Evolutionary conservation across 2,329 filamentous ascomycete species (phyloP).

Genomic region (Cercospora sp.): DNA sequence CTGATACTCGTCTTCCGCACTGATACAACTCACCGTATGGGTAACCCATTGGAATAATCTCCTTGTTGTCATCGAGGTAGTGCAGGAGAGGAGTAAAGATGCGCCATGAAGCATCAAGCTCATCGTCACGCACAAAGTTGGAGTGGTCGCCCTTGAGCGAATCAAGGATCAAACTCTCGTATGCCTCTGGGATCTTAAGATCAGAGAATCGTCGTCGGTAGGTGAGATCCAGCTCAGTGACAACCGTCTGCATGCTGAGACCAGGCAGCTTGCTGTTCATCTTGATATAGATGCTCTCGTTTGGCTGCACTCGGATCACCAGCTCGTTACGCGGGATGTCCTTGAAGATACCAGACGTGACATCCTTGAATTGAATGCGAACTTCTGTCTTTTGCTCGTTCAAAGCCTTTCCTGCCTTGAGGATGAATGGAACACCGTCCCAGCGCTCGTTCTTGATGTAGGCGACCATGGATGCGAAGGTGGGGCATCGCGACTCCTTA

Average conservation of each 20-base stretch:
- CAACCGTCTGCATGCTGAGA: slow-evolving; percentile 98
- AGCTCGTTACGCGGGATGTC: slow-evolving; percentile 99
- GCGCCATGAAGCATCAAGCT: slow-evolving; percentile 96
- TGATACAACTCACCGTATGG: slow-evolving; percentile 77
- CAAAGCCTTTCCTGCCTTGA: slow-evolving; percentile 96
- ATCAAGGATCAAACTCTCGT: slow-evolving; percentile 95
- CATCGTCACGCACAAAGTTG: slow-evolving; percentile 97
- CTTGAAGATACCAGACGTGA: slow-evolving; percentile 99
- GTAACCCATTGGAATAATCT: slow-evolving; percentile 99
- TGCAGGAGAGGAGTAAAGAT: slow-evolving; percentile 97
- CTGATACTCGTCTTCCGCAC: not conserved
- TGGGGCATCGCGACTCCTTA: slow-evolving; percentile 94
- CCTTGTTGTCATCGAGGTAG: slow-evolving; percentile 98
- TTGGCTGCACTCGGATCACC: slow-evolving; percentile 98
- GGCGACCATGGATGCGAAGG: slow-evolving; percentile 94
- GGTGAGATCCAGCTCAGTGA: slow-evolving; percentile 96
- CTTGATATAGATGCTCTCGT: slow-evolving; percentile 99
- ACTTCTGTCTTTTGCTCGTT: slow-evolving; percentile 99
- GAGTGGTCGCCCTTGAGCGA: slow-evolving; percentile 98
- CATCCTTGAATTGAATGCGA: slow-evolving; percentile 98
- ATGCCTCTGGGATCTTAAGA: slow-evolving; percentile 98
- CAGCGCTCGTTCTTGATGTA: slow-evolving; percentile 99
- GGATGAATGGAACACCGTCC: slow-evolving; percentile 98
- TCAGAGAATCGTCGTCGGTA: slow-evolving; percentile 98
- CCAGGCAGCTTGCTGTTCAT: slow-evolving; percentile 99